Base-by-base conservation (phyloP, 805 yeast genomes). In the Osmozyma mogii region DNA sequence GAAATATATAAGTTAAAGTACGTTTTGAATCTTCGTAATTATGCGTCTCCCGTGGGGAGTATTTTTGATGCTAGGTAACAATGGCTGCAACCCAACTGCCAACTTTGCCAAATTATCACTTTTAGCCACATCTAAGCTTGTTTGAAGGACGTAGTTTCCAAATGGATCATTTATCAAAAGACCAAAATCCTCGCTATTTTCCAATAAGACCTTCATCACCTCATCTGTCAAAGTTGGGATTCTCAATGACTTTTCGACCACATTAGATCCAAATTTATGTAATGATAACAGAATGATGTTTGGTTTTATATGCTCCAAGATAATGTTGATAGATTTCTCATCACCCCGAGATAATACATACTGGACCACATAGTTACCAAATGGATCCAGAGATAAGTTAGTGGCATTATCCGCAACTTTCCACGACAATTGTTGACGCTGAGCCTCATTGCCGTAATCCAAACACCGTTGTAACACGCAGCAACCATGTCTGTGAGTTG, bases 21-120 rank as follows among this genome's bases (percentile, higher is more conserved):
- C 34, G 31, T 35, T 40, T 40, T 63, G 68, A 31, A 62, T 55
- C 40, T 84, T 85, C 17, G 84, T 75, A 61, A 83, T 71, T 36
- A 89, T 87, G 49, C 96, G 74, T 52, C 95, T 72, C n/a, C 96
- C 97, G 54, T 89, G 95, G 3, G 96, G 96, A 11, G 96, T 88
- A 45, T 80, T 82, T 52, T 82, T 73, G 35, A 89, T 81, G 27
- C 78, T 79, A 14, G 81, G 76, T 44, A 89, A 65, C 34, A 82
- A 70, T 9, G 96, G 95, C 40, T 73, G 75, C 43, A 87, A 68
- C 15, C 72, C 56, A 22, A 58, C 67, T 13, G 81, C 70, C 31
- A 82, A 58, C 34, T 63, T 65, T 24, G 61, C 62, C 48, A 79
- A 75, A 32, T 78, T 71, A 4, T 50, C 52, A 22, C 56, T 59